A percentile compares a stretch with the other conserved stretches of the same genome.
These are phyloP conservation scores for Thielaviopsis populi DNA, from an alignment of 2,329 filamentous ascomycete genomes.

Conservation along the genomic window DNA sequence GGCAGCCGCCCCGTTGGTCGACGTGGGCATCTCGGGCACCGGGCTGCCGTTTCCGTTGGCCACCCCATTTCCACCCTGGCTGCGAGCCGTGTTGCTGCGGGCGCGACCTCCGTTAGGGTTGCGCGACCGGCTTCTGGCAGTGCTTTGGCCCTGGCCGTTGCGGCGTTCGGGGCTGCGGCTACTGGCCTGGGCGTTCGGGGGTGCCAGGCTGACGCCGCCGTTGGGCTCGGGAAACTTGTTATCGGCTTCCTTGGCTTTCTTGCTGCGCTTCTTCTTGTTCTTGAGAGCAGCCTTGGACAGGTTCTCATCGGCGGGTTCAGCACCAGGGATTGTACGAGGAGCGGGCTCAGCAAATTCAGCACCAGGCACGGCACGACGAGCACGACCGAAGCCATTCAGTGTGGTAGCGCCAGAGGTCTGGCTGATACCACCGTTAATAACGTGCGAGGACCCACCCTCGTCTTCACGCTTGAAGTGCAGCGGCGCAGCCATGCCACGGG, in stretches of 20 bases:
- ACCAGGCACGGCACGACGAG: slow-evolving; percentile 69
- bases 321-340: slow-evolving; percentile 48
- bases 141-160: slow-evolving; percentile 27
- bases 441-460: slow-evolving; percentile 79
- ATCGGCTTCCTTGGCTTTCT: slow-evolving; percentile 73
- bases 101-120: slow-evolving; percentile 31
- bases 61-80: slow-evolving; percentile 16
- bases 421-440: slow-evolving; percentile 54
- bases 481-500: slow-evolving; percentile 74
- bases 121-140: slow-evolving; percentile 38
- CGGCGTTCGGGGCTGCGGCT: slow-evolving; percentile 54
- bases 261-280: slow-evolving; percentile 96
- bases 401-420: slow-evolving; percentile 30
- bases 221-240: slow-evolving; percentile 37
- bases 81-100: slow-evolving; percentile 37
- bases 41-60: background rate
- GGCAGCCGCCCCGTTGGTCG: slow-evolving; percentile 25
- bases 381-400: slow-evolving; percentile 64
- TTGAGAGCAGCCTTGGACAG: slow-evolving; percentile 75
- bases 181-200: slow-evolving; percentile 33
- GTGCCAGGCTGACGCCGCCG: slow-evolving; percentile 33
- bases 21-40: slow-evolving; percentile 19
- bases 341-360: slow-evolving; percentile 63
- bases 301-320: slow-evolving; percentile 54
- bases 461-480: slow-evolving; percentile 96